Evolutionary conservation across 2,329 filamentous ascomycete species (phyloP).

Genomic region (Colletotrichum sp.): DNA sequence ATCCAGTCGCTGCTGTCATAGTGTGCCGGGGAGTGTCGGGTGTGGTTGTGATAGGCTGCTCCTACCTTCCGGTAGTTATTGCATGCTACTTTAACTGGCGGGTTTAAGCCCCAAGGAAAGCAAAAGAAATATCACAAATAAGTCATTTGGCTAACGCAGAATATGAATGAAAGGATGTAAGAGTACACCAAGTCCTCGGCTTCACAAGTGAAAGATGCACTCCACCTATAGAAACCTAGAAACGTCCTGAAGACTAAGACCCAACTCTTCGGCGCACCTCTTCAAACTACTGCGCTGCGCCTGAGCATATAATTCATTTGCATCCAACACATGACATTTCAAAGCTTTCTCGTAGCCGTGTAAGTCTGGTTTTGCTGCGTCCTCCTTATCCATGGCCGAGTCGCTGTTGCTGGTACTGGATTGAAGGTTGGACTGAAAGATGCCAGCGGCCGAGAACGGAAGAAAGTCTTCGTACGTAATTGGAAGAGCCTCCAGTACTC

Average conservation of each 20-base stretch:
- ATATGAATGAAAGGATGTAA: neutral
- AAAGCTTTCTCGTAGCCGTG: slow-evolving; percentile 20
- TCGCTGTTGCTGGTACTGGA: neutral
- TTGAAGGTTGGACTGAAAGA: slow-evolving; percentile 50
- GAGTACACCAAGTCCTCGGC: neutral
- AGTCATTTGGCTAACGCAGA: neutral
- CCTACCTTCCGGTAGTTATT: neutral
- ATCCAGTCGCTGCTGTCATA: neutral
- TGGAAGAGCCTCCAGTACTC: slow-evolving; percentile 40
- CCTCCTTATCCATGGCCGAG: neutral
- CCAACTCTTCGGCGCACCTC: neutral
- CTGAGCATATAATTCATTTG: slow-evolving; percentile 19
- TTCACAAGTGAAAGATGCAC: neutral
- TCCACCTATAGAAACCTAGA: neutral
- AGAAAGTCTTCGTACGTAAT: slow-evolving; percentile 61
- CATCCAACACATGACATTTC: neutral
- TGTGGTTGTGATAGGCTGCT: neutral
- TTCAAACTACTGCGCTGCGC: neutral
- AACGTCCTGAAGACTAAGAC: neutral
- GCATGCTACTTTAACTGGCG: neutral
- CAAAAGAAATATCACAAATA: neutral
- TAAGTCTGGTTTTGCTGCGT: neutral
- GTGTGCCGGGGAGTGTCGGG: neutral
- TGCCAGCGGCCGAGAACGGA: slow-evolving; percentile 56
- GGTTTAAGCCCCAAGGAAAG: neutral